Base-by-base conservation (phyloP, 352 stramenopile genomes). In the Pythium aquatile region DNA sequence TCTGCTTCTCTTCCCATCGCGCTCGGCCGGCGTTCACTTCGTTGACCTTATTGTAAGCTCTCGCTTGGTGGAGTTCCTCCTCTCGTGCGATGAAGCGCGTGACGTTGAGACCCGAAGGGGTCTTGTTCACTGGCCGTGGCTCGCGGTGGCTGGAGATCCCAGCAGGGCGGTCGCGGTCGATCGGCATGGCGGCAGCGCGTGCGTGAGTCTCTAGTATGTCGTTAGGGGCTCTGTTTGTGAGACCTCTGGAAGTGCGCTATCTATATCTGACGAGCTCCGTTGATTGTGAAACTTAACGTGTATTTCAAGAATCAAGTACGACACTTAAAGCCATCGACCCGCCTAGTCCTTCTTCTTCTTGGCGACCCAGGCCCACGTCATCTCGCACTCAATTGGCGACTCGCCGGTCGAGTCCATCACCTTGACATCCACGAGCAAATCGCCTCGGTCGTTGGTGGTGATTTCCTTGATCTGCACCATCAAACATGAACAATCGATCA, bases 341-440 rank as follows among this genome's bases (percentile, higher is more conserved):
- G 4, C 6, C 48, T 61, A 69, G 33, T 69, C 54, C 48, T 74
- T 74, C 62, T 74, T 74, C 56, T 80, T 64, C 72, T 96, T 97
- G 30, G 68, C 73, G 28, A 91, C 74, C 88, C 88, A 97, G 14
- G 87, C 88, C 87, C 87, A 97, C 44, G 87, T 56, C 78, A 97
- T 90, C 58, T 95, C 77, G 59, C 77, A 85, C 53, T 94, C 81
- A 44, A 97, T 93, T 5, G 88, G 88, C 46, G 77, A 71, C 35
- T 91, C 83, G 6, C 87, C 87, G 1, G 71, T 72, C 11, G 72
- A 74, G 72, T 97, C 88, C 13, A 82, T 90, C 47, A 97, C 82
- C 29, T 79, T 64, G 13, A 93, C 85, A 56, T 83, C 68, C 14
- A 97, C 82, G 5, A 81, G 65, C 26, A 93, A 68, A 42, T 92